A percentile compares a stretch with the other conserved stretches of the same genome.
These are phyloP conservation scores for Rehmannia glutinosa DNA, from an alignment of 257 asterid species.

Conservation along the genomic window DNA sequence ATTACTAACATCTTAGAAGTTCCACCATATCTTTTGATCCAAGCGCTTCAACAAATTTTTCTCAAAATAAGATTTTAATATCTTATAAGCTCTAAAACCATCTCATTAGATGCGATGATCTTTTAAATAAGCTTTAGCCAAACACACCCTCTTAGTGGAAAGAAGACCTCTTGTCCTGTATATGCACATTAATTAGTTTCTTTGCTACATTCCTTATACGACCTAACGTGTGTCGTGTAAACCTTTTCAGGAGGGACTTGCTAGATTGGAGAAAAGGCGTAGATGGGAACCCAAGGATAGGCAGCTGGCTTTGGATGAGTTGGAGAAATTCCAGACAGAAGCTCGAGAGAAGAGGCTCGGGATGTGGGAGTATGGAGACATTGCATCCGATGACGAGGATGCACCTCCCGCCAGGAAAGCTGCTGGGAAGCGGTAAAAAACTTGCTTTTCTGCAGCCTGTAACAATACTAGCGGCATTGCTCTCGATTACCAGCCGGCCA, in stretches of 20 bases:
- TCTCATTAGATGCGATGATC: no score
- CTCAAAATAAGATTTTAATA: no score
- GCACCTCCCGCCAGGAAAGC: conserved; percentile 56
- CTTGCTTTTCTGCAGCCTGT: conserved; percentile 33
- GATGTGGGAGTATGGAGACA: conserved; percentile 99
- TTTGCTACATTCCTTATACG: no score
- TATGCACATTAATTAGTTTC: no score
- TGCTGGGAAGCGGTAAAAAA: conserved; percentile 72
- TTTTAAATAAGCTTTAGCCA: no score
- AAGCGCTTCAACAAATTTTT: no score
- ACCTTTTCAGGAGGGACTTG: conserved; percentile 80
- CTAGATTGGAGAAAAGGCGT: conserved; percentile 88
- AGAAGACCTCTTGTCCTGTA: no score
- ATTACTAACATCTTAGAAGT: no score
- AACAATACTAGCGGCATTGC: background rate
- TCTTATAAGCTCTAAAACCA: no score
- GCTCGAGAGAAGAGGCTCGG: conserved; percentile 67
- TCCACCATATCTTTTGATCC: no score
- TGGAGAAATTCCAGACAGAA: conserved; percentile 73
- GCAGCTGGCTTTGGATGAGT: conserved; percentile 59
- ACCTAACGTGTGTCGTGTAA: no score
- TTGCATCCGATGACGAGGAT: conserved; percentile 92
- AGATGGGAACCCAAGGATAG: conserved; percentile 66
- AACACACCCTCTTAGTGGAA: no score
- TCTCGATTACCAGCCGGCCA: conserved; percentile 5